Percentiles rank a stretch among this genome's conserved stretches.
These are phyloP conservation scores for Streptanthus diversifolius DNA, from an alignment of 345 rosid genomes.

Conservation along the genomic window DNA sequence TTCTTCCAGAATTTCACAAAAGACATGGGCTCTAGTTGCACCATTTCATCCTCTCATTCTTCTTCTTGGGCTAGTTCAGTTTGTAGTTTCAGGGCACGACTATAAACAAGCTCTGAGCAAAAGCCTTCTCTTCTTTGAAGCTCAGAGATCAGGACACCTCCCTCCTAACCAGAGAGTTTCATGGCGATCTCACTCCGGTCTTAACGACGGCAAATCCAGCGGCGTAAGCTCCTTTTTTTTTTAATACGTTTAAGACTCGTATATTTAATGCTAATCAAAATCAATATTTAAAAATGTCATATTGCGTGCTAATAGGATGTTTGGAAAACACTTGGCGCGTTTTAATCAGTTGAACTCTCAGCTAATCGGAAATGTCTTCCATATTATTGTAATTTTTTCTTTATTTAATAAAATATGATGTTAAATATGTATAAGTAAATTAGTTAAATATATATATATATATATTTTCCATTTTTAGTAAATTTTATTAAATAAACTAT, in stretches of 20 bases:
- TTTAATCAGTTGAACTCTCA: background rate
- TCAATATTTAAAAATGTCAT: background rate
- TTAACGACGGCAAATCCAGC: conserved; percentile 82
- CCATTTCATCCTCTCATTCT: conserved; percentile 39
- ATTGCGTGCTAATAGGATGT: background rate
- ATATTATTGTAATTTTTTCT: too few relatives aligned
- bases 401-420: too few relatives aligned
- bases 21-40: conserved; percentile 20
- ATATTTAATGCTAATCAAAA: background rate
- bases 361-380: background rate
- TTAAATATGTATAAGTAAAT: too few relatives aligned
- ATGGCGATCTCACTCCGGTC: conserved; percentile 89
- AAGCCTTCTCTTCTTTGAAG: conserved; percentile 94
- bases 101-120: conserved; percentile 79
- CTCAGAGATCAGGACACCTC: conserved; percentile 91
- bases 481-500: background rate
- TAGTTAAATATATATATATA: too few relatives aligned
- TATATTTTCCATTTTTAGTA: background rate
- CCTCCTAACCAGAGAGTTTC: conserved; percentile 79
- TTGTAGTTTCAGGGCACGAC: conserved; percentile 72
- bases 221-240: conserved; percentile 54
- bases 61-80: conserved; percentile 46
- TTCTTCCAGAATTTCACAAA: background rate
- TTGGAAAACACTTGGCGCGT: background rate
- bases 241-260: background rate